Evolutionary conservation across 805 yeast species (phyloP).

Genomic region (Yueomyces sp.): DNA sequence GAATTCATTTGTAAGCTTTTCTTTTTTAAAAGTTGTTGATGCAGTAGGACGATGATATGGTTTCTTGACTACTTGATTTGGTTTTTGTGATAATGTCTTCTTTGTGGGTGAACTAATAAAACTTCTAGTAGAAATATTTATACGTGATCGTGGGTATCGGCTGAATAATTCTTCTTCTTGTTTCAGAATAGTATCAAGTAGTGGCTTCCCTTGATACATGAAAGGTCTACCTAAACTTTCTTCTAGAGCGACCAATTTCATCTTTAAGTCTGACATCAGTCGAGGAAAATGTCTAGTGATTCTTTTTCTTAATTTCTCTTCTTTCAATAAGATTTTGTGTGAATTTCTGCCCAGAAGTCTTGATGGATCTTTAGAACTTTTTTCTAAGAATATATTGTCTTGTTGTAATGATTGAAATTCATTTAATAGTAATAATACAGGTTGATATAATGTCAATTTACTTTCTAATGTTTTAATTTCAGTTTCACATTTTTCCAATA

Average conservation of each 20-base stretch:
- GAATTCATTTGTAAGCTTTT: not conserved
- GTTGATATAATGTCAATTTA: conserved; percentile 37
- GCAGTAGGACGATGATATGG: not conserved
- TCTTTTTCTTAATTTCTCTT: conserved; percentile 61
- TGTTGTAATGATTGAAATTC: conserved; percentile 40
- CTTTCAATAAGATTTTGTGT: conserved; percentile 65
- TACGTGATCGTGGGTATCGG: conserved; percentile 23
- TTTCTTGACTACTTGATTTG: not conserved
- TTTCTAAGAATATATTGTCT: conserved; percentile 52
- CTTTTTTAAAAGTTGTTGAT: not conserved
- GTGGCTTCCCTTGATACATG: conserved; percentile 13
- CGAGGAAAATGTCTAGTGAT: conserved; percentile 58
- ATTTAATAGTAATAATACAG: conserved; percentile 42
- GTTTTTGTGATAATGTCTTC: not conserved
- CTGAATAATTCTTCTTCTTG: conserved; percentile 22
- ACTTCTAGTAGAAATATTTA: conserved; percentile 3
- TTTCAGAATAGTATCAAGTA: conserved; percentile 16
- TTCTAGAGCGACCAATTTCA: conserved; percentile 37
- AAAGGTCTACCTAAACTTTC: conserved; percentile 26
- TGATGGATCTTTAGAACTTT: conserved; percentile 67
- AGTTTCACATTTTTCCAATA: conserved; percentile 49
- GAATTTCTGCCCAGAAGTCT: conserved; percentile 63
- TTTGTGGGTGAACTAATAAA: not conserved
- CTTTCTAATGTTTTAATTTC: conserved; percentile 42
- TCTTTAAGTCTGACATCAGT: conserved; percentile 38